Evolutionary conservation across 768 basidiomycete species (phyloP), one percentile per base, ranked within the genome.

Genomic region (Infundibulicybe gibba): DNA sequence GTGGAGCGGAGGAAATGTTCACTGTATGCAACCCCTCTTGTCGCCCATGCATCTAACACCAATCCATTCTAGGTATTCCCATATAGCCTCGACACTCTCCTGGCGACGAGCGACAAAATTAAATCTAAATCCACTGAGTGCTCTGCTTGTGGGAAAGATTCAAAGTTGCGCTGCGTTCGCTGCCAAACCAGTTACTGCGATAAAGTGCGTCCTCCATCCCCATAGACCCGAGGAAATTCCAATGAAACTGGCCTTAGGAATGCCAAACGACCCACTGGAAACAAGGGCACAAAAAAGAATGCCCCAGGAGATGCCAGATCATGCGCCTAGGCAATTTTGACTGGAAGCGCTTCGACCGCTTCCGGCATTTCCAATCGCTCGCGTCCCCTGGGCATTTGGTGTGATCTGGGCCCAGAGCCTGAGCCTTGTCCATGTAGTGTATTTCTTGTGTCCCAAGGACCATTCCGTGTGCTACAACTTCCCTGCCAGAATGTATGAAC

Each of bases 81-180:
- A n/a, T 10, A 19, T 10, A 19, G 10, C 4, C 35, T 38, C 6
- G 35, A 38, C n/a, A 38, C 35, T 19, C n/a, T 38, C n/a, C 10
- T 38, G 35, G 3, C n/a, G 17, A 19, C 10, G 35, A 38, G 35
- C 35, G 35, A 38, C 17, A 38, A n/a, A 10, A 19, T 38, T 6
- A 38, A 38, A 38, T n/a, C 14, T 38, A 19, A 3, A n/a, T 38
- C 35, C 10, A 38, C n/a, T 13, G 31, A 5, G 37, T 59, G 57
- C 41, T 37, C 41, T 12, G 34, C 38, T 2, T 60, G 61, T 44
- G 32, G 49, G 11, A 50, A 57, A 11, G 41, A 51, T 16, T 52
- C 48, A 1, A 34, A 16, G 4, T 51, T 34, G n/a, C 41, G 47
- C 25, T 60, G 59, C 38, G 11, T 50, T 4, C 38, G 45, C 2